These are phyloP conservation scores for Neobulgaria alba DNA, from an alignment of 2,329 filamentous ascomycete species.

Conservation along the genomic window DNA sequence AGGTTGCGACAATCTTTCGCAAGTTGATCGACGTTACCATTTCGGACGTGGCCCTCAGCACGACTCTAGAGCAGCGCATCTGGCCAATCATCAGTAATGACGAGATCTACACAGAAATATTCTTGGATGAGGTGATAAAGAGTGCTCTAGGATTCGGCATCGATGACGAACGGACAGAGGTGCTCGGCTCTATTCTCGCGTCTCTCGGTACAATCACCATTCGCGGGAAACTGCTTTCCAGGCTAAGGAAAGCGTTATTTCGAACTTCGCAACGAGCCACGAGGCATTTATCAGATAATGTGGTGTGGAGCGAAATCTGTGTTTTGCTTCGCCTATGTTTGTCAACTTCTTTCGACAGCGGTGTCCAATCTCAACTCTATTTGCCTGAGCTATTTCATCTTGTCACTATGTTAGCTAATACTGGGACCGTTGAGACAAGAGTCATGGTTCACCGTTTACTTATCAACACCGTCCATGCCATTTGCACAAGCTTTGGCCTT, in stretches of 20 bases:
- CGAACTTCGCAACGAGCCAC: slow-evolving; percentile 60
- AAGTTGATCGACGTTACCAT: slow-evolving; percentile 59
- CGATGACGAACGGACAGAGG: slow-evolving; percentile 50
- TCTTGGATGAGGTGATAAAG: slow-evolving; percentile 59
- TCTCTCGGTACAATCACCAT: slow-evolving; percentile 58
- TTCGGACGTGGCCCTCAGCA: slow-evolving; percentile 49
- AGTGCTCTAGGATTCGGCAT: slow-evolving; percentile 49
- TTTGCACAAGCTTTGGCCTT: slow-evolving; percentile 55
- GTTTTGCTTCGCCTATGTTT: slow-evolving; percentile 58
- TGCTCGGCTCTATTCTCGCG: slow-evolving; percentile 52
- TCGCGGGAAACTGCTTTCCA: slow-evolving; percentile 55
- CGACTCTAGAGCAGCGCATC: slow-evolving; percentile 54
- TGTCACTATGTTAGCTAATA: slow-evolving; percentile 63
- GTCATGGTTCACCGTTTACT: slow-evolving; percentile 53
- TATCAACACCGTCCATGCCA: slow-evolving; percentile 59
- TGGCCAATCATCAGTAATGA: slow-evolving; percentile 58
- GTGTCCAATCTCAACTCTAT: slow-evolving; percentile 58
- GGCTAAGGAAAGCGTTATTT: slow-evolving; percentile 58
- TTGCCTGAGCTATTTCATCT: slow-evolving; percentile 63
- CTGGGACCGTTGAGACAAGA: slow-evolving; percentile 48
- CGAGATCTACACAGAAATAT: slow-evolving; percentile 56
- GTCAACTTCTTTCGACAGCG: slow-evolving; percentile 58
- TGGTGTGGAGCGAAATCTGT: slow-evolving; percentile 62
- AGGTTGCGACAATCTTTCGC: slow-evolving; percentile 53
- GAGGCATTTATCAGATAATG: slow-evolving; percentile 55